Base-by-base conservation (phyloP, 345 rosid genomes). In the Brassica nigra region DNA sequence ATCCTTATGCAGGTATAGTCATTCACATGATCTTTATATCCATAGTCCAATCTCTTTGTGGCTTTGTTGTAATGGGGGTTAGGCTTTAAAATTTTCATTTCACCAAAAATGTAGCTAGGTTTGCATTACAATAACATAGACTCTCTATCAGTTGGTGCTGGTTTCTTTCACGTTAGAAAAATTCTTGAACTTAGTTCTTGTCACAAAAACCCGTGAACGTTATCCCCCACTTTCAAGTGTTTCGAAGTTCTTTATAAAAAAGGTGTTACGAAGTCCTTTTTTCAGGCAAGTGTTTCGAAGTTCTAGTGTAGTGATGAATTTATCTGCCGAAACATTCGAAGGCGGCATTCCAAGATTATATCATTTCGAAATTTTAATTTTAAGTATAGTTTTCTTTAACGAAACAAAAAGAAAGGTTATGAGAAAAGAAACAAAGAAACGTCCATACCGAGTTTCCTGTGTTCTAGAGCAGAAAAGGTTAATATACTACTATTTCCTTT, bases 1-100 rank as follows among this genome's bases (percentile, higher is more conserved):
- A 88, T 78, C 92, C 85, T 62, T 86, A 71, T 80, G 86, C 89
- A 84, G 96, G 98, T 94, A 83, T 58, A 58, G 23, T 9, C 6
- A 23, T 23, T 8, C 12, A 20, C 30, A 20, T 55, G 28, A 55
- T 58, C 14, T 58, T 23, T 58, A 58, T 57, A 57, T 57, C 62
- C 62, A 57, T 57, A 8, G 58, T 15, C 8, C 58, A 15, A 15
- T 15, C 47, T 18, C 5, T 57, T 55, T 16, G 61, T 16, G 61
- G 61, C 18, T 55, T 57, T 57, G 62, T 57, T 18, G 62, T 57
- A 20, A 57, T 18, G 5, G 33, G 29, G 61, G 3, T 57, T 68
- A 12, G 14, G 27, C 31, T 54, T 52, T 54, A 2, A 39, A 37
- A 10, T 14, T 23, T 23, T 36, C 8, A 3, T 5, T 39, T 23